Evolutionary conservation across 805 yeast genomes (phyloP).

Genomic region (Starmera dryadoides): DNA sequence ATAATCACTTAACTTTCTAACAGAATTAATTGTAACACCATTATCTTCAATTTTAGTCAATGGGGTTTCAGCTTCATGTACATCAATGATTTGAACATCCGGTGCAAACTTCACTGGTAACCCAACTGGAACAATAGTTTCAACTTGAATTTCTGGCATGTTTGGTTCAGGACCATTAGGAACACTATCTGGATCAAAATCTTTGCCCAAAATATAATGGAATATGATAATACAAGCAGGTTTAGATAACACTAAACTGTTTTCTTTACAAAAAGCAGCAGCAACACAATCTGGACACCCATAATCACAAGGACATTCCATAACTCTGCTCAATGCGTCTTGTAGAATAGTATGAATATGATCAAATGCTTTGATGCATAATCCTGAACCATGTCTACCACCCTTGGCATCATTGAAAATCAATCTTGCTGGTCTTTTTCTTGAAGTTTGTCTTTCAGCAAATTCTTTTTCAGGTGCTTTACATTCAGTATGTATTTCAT

Average conservation of each 20-base stretch:
- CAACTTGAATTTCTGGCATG: slow-evolving; percentile 62
- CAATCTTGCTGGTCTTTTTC: slow-evolving; percentile 83
- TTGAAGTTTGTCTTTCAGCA: slow-evolving; percentile 59
- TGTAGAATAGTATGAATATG: slow-evolving; percentile 59
- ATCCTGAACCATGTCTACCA: slow-evolving; percentile 73
- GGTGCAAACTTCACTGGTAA: slow-evolving; percentile 53
- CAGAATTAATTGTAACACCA: slow-evolving; percentile 9
- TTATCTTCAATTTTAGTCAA: slow-evolving; percentile 8
- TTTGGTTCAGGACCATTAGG: slow-evolving; percentile 71
- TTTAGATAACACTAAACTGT: slow-evolving; percentile 76
- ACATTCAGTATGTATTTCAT: slow-evolving; percentile 87
- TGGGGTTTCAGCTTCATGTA: slow-evolving; percentile 17
- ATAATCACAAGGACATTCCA: slow-evolving; percentile 63
- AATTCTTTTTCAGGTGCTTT: slow-evolving; percentile 97
- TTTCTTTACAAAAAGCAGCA: slow-evolving; percentile 73
- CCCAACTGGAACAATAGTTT: slow-evolving; percentile 54
- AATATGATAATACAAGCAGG: slow-evolving; percentile 73
- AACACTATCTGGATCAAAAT: slow-evolving; percentile 37
- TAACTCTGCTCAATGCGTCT: slow-evolving; percentile 51
- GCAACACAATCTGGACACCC: slow-evolving; percentile 81
- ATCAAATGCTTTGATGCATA: slow-evolving; percentile 74
- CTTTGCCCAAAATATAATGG: slow-evolving; percentile 50
- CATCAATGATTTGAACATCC: slow-evolving; percentile 50
- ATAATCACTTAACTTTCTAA: slow-evolving; percentile 10
- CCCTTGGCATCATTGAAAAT: slow-evolving; percentile 82